phyloP scores from a whole-genome alignment of 495 filamentous ascomycete species.

The Talaromyces stipitatus region DNA sequence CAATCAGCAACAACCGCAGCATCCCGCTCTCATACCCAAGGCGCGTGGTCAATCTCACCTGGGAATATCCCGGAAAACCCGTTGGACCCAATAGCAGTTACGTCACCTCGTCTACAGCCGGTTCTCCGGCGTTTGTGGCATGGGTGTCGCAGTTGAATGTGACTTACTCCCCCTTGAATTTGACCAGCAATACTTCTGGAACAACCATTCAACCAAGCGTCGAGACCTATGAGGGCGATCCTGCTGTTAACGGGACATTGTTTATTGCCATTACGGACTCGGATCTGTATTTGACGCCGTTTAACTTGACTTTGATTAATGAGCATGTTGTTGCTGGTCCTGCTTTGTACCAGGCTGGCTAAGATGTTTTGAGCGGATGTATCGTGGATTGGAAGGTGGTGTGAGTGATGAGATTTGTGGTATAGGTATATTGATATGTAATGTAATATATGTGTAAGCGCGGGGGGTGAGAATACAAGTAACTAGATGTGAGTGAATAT shows the following conservation, averaged over 20 bases:
- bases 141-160: constrained; percentile 84
- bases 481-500: no score
- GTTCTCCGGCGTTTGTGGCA: constrained; percentile 55
- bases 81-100: constrained; percentile 82
- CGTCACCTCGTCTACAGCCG: constrained; percentile 54
- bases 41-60: constrained; percentile 59
- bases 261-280: constrained; percentile 70
- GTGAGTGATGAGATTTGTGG: not conserved
- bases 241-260: constrained; percentile 70
- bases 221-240: constrained; percentile 56
- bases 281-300: constrained; percentile 63
- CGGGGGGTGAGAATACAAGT: no score
- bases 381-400: not conserved
- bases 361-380: constrained; percentile 13
- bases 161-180: constrained; percentile 63
- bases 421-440: no score
- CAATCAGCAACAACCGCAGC: constrained; percentile 58
- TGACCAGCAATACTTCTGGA: constrained; percentile 42
- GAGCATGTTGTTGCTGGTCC: constrained; percentile 68
- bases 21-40: constrained; percentile 70
- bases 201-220: constrained; percentile 63
- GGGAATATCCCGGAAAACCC: constrained; percentile 60
- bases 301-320: constrained; percentile 67
- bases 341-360: constrained; percentile 76
- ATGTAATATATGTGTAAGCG: not conserved